Percentiles rank a stretch among this genome's conserved stretches.
phyloP scores from a whole-genome alignment of 1,139 yeast species.

The Geotrichum bryndzae region DNA sequence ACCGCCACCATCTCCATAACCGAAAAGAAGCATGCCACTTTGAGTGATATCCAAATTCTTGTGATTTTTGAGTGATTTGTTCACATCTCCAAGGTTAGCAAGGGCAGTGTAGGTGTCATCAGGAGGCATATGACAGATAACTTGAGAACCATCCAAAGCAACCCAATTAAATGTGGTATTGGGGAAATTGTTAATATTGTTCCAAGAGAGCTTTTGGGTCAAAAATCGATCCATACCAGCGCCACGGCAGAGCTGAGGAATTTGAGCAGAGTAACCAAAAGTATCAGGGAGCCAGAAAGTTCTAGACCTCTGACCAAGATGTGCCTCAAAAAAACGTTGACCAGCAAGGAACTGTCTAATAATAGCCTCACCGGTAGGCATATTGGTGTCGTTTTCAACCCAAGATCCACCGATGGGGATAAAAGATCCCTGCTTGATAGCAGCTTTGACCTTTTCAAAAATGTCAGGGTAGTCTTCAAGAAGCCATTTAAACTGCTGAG shows the following conservation, averaged over 20 bases:
- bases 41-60: slow-evolving; percentile 77
- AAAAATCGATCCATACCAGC: slow-evolving; percentile 80
- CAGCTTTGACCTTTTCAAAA: slow-evolving; percentile 55
- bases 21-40: slow-evolving; percentile 68
- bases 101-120: slow-evolving; percentile 90
- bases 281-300: slow-evolving; percentile 96
- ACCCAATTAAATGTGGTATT: slow-evolving; percentile 91
- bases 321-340: slow-evolving; percentile 71
- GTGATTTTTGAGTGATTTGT: slow-evolving; percentile 71
- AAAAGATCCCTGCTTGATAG: slow-evolving; percentile 67
- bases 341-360: slow-evolving; percentile 86
- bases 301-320: slow-evolving; percentile 69
- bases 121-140: slow-evolving; percentile 96
- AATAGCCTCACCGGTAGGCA: slow-evolving; percentile 88
- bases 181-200: slow-evolving; percentile 86
- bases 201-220: slow-evolving; percentile 95
- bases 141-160: slow-evolving; percentile 88
- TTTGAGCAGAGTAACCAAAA: slow-evolving; percentile 91
- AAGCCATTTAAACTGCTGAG: slow-evolving; percentile 93
- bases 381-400: slow-evolving; percentile 95
- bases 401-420: slow-evolving; percentile 93
- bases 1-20: slow-evolving; percentile 98
- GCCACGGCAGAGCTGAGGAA: slow-evolving; percentile 83
- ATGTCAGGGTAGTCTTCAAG: slow-evolving; percentile 77
- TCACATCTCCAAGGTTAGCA: slow-evolving; percentile 89